Conservation (phyloP, 495 filamentous ascomycete species). For the Filosporella fistucella region DNA sequence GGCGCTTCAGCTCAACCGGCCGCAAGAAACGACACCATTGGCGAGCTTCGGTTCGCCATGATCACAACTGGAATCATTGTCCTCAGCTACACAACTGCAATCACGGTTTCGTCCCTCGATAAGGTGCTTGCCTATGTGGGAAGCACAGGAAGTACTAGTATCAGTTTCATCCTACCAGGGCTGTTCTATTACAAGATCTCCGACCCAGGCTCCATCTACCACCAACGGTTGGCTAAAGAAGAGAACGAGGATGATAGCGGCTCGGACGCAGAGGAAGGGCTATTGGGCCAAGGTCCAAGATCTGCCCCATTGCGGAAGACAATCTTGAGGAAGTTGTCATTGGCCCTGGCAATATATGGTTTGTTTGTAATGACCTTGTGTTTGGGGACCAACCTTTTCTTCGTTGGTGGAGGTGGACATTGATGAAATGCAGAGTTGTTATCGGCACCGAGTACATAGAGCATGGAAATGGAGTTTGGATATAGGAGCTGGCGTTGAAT, state of each 20-base stretch:
- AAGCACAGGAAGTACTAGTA: slow-evolving; percentile 86
- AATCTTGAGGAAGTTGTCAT: slow-evolving; percentile 64
- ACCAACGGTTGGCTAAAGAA: slow-evolving; percentile 81
- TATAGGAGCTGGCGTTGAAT: too few species aligned
- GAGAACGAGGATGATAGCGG: slow-evolving; percentile 63
- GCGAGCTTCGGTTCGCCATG: slow-evolving; percentile 81
- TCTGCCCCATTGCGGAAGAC: slow-evolving; percentile 7
- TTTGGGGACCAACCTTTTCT: slow-evolving; percentile 76
- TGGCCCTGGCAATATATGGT: slow-evolving; percentile 80
- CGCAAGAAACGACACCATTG: slow-evolving; percentile 52
- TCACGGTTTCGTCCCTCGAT: slow-evolving; percentile 85
- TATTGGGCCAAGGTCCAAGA: slow-evolving; percentile 24
- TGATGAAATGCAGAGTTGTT: neutral
- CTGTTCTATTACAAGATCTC: slow-evolving; percentile 98
- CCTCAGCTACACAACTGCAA: slow-evolving; percentile 78
- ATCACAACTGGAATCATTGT: slow-evolving; percentile 85
- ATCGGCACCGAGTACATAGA: too few species aligned
- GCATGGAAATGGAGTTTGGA: slow-evolving; percentile 10
- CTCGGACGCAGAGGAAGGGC: slow-evolving; percentile 29
- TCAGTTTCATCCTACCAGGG: slow-evolving; percentile 94
- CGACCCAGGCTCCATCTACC: slow-evolving; percentile 73
- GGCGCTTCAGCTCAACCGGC: slow-evolving; percentile 32
- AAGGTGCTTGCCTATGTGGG: slow-evolving; percentile 93
- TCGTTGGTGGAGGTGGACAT: slow-evolving; percentile 31
- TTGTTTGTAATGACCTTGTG: slow-evolving; percentile 85